Percentiles rank a stretch among this genome's conserved stretches.
Evolutionary conservation across 352 stramenopile genomes (phyloP).

Genomic region (Globisporangium echinulatum): DNA sequence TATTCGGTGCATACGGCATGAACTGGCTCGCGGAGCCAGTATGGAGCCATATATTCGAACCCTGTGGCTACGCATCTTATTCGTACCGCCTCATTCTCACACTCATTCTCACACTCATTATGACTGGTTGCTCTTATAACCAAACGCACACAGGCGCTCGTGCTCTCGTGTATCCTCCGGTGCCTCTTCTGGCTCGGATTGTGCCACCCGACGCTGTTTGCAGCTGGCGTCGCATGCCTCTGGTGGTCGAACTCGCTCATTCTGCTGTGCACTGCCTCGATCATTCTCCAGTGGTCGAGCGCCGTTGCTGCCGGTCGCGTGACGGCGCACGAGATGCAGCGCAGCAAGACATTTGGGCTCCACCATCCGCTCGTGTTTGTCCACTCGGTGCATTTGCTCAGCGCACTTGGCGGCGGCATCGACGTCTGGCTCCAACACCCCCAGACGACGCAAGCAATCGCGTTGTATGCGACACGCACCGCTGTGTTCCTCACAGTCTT

Average conservation of each 20-base stretch:
- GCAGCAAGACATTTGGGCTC: conserved; percentile 35
- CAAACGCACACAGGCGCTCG: conserved; percentile 33
- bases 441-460: conserved; percentile 15
- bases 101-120: conserved; percentile 5
- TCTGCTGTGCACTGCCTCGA: conserved; percentile 52
- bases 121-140: no score
- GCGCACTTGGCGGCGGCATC: conserved; percentile 26
- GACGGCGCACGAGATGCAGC: conserved; percentile 39
- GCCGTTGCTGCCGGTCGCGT: conserved; percentile 49
- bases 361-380: conserved; percentile 53
- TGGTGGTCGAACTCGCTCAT: conserved; percentile 61
- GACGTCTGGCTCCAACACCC: conserved; percentile 23
- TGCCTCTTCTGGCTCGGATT: conserved; percentile 38
- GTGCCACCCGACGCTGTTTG: conserved; percentile 25
- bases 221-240: conserved; percentile 30
- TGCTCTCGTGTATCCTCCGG: conserved; percentile 32
- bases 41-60: no score
- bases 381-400: conserved; percentile 44
- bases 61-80: no score
- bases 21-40: no score
- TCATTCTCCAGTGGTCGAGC: conserved; percentile 67
- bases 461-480: conserved; percentile 16
- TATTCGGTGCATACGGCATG: no score
- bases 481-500: conserved; percentile 25
- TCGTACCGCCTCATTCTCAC: no score